Evolutionary conservation across 2,329 filamentous ascomycete genomes (phyloP), one percentile per base, ranked within the genome.

Genomic region (Colletotrichum spinosum): DNA sequence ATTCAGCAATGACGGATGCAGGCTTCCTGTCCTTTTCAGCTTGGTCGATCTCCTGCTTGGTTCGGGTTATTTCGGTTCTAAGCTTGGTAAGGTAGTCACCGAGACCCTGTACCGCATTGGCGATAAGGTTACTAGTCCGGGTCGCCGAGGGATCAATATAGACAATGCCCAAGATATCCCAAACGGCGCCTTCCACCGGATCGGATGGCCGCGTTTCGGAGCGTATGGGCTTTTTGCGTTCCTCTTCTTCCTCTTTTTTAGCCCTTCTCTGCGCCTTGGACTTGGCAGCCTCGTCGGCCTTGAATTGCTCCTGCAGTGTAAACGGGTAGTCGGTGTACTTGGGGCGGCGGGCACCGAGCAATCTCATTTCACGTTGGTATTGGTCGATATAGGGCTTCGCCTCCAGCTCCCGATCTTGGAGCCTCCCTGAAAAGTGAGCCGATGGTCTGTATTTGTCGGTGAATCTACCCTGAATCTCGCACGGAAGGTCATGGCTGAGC

Each of bases 91-190:
- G 77, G 25, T 81, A 78, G 41, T 84, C 82, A 34, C 83, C 83
- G 46, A 84, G 84, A 38, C 81, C 79, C 60, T 85, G 83, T 15
- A 87, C 84, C 8, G 81, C 80, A 15, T 74, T 73, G 25, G 83
- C 83, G 59, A 84, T 82, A 8, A 80, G 68, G 10, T 75, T 70
- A 34, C 75, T 80, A 2, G 75, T 77, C 67, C 76, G 73, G 42
- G 72, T 72, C 71, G 78, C 75, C 65, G 75, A 70, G 41, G 77
- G 72, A n/a, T 84, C 81, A 63, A 86, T 74, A 59, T 83, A 73
- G 12, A 86, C 80, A 51, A 84, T 80, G 15, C 83, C 83, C 66
- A 84, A 79, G 0, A 81, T 78, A 70, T 88, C 85, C 84, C 85
- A 88, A 3, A 78, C 80, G 33, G 83, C 82, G 33, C 80, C 84